Conservation (phyloP, 2,329 filamentous ascomycete species). For the Knoxdaviesia capensis region DNA sequence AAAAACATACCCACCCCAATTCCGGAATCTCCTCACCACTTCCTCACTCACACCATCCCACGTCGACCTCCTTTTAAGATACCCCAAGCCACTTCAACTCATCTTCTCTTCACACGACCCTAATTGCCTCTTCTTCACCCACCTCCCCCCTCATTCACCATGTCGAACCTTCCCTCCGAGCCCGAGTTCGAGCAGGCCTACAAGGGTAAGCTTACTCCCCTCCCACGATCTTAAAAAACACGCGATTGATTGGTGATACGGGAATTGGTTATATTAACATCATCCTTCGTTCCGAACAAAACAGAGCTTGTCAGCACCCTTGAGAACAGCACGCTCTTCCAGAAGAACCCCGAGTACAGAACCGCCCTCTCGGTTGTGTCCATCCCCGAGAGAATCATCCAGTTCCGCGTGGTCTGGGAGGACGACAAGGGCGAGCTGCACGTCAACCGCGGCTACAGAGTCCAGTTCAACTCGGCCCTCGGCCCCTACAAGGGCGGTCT, state of each 20-base stretch:
- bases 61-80: conserved; percentile 1
- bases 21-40: conserved; percentile 3
- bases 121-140: background rate
- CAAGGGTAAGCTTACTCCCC: conserved; percentile 42
- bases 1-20: background rate
- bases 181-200: conserved; percentile 98
- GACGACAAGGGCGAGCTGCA: conserved; percentile 77
- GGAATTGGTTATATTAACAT: no score
- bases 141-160: conserved; percentile 16
- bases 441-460: conserved; percentile 87
- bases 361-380: conserved; percentile 74
- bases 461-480: conserved; percentile 96
- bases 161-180: conserved; percentile 74
- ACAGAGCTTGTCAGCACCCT: conserved; percentile 86
- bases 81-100: background rate
- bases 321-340: conserved; percentile 80
- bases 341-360: conserved; percentile 86
- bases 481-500: conserved; percentile 97
- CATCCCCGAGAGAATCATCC: conserved; percentile 85
- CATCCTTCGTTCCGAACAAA: background rate
- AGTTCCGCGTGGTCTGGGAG: conserved; percentile 96
- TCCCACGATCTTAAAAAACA: background rate
- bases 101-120: background rate
- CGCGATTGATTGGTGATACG: background rate
- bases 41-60: conserved; percentile 2